phyloP scores from a whole-genome alignment of 371 early-diverging fungal species.

The Mucor plumbeus region DNA sequence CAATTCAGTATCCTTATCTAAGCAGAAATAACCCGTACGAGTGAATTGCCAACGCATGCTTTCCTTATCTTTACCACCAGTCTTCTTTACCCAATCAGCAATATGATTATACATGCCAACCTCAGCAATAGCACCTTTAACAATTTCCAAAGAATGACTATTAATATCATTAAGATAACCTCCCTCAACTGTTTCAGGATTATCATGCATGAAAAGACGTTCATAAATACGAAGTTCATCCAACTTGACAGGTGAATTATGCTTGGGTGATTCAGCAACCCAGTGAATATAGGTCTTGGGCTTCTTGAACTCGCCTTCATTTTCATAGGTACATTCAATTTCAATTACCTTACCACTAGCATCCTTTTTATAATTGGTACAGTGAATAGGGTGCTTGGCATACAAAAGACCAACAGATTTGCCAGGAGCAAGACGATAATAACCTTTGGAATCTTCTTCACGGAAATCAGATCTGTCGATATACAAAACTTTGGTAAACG shows the following conservation, averaged over 20 bases:
- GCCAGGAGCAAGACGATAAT: slow-evolving; percentile 92
- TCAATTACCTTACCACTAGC: slow-evolving; percentile 78
- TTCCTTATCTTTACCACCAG: slow-evolving; percentile 64
- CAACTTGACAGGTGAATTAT: slow-evolving; percentile 81
- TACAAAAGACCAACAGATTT: slow-evolving; percentile 95
- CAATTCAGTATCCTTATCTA: slow-evolving; percentile 88
- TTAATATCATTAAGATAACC: slow-evolving; percentile 96
- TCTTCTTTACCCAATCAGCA: slow-evolving; percentile 51
- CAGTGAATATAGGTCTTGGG: slow-evolving; percentile 99
- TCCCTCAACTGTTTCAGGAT: slow-evolving; percentile 88
- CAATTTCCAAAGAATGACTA: slow-evolving; percentile 73
- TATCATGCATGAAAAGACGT: slow-evolving; percentile 89
- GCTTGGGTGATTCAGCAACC: slow-evolving; percentile 87
- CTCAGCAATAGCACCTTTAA: slow-evolving; percentile 83
- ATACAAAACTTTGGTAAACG: slow-evolving; percentile 88
- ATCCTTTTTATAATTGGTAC: slow-evolving; percentile 78
- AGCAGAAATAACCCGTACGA: slow-evolving; percentile 97
- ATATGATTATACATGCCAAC: slow-evolving; percentile 78
- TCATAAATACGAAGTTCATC: slow-evolving; percentile 88
- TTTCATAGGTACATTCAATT: slow-evolving; percentile 81
- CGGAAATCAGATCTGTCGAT: slow-evolving; percentile 97
- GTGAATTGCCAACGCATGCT: slow-evolving; percentile 95
- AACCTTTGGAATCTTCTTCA: slow-evolving; percentile 89
- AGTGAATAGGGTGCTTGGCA: slow-evolving; percentile 84
- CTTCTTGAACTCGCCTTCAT: slow-evolving; percentile 71